A percentile compares a stretch with the other conserved stretches of the same genome.
Conservation (phyloP, 345 rosid genomes). For the Hirschfeldia incana region DNA sequence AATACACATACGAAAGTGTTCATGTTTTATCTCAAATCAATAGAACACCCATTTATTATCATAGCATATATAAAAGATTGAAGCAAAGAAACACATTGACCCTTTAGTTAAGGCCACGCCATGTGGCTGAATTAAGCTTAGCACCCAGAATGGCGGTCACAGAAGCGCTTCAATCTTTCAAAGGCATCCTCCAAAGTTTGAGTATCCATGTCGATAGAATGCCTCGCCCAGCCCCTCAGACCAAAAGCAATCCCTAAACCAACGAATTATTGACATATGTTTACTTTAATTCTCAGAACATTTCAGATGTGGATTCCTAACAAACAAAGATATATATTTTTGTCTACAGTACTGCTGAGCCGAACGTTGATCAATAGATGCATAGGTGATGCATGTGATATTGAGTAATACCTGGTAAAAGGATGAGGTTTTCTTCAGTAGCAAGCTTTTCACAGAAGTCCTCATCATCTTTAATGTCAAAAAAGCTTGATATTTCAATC, state of each 20-base stretch:
- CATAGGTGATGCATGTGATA: background rate
- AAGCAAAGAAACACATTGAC: background rate
- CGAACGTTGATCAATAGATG: background rate
- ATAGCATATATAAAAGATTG: background rate
- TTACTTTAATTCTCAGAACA: background rate
- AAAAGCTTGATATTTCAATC: background rate
- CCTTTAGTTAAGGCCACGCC: slow-evolving; percentile 11
- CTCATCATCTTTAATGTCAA: slow-evolving; percentile 27
- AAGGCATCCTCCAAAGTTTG: slow-evolving; percentile 15
- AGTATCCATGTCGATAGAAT: slow-evolving; percentile 28
- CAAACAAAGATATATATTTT: background rate
- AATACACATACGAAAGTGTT: slow-evolving; percentile 4
- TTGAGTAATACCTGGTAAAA: slow-evolving; percentile 35
- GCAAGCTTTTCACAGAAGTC: slow-evolving; percentile 35
- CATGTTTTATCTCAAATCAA: slow-evolving; percentile 12
- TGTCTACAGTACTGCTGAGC: background rate
- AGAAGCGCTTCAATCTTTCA: slow-evolving; percentile 25
- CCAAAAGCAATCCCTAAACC: slow-evolving; percentile 58
- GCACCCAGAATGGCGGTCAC: background rate
- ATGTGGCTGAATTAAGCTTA: background rate
- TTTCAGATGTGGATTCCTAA: background rate
- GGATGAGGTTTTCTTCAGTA: slow-evolving; percentile 26
- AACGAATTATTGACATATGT: background rate
- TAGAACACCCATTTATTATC: background rate
- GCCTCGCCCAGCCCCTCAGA: slow-evolving; percentile 20